Evolutionary conservation across 2,329 filamentous ascomycete species (phyloP), one percentile per base, ranked within the genome.

Genomic region (Teratosphaeria destructans): DNA sequence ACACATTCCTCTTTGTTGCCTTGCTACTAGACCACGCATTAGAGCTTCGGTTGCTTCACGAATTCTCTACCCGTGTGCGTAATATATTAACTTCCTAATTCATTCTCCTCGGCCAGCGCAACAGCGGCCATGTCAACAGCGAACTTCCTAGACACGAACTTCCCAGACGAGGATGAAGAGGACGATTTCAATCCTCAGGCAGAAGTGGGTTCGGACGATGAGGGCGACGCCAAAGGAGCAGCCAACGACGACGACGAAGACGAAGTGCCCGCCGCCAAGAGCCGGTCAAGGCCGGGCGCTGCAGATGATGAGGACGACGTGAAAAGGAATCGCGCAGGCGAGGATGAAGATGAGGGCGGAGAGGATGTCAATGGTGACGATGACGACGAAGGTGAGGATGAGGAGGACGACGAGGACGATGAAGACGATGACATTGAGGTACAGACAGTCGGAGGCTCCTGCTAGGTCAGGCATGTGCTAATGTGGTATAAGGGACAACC

Each of bases 161-260:
- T 81, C 60, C 78, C 77, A 37, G 81, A 80, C 58, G 81, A 82
- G 55, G 87, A 89, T 59, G 87, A 88, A 53, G 89, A 94, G 56
- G 91, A 95, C 67, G 88, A 93, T 73, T 96, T 96, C 81, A 95
- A 96, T 73, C 92, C 91, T 56, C 84, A 82, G 55, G 86, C 87
- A 23, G 87, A 84, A 61, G 84, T 90, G 60, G 70, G 84, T 37
- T 94, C 89, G 3, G 89, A 93, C 65, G 85, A 85, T 56, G 88
- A 90, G 61, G 55, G 27, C 37, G 71, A 71, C 29, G 74, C 23
- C 66, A 75, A 68, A 60, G 59, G 65, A 7, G 56, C 63, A 58
- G 64, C 62, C 53, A 69, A 74, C 57, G 71, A 75, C 2, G 71
- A 67, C 23, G 74, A 70, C 2, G 72, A 75, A 5, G 74, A 73